Evolutionary conservation across 768 basidiomycete species (phyloP), one percentile per base, ranked within the genome.

Genomic region (Mycena vulgaris): DNA sequence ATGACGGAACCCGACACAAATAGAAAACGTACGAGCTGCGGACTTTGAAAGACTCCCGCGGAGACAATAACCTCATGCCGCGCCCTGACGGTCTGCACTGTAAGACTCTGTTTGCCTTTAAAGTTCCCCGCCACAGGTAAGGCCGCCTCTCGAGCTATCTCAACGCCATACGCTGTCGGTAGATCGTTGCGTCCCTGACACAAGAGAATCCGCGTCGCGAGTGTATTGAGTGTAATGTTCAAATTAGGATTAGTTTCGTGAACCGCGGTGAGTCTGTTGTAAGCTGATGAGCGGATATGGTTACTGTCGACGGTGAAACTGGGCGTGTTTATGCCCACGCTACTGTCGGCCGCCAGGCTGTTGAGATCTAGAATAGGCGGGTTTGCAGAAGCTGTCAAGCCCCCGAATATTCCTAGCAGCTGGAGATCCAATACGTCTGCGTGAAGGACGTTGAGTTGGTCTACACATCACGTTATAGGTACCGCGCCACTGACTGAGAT

Each of bases 281-380:
- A 68, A 14, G 68, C 66, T 14, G 70, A 72, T 16, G 70, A 72
- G 33, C 70, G 70, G 62, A 72, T 48, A 28, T 72, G 60, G 77
- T 78, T 53, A 64, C 53, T 27, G 73, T 79, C 76, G 78, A 69
- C 28, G 31, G 73, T 78, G 74, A 81, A 37, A 42, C 66, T 68
- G 11, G 70, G 66, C 2, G 76, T 77, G 28, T 77, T 74, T 23
- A 78, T 31, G 48, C 80, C 74, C 35, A 56, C 56, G 30, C 33
- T 53, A n/a, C 13, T n/a, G 30, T 58, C 49, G 13, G 67, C 28
- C 13, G 61, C 62, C 4, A 78, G 35, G 19, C 73, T 69, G 17
- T 75, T 71, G n/a, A 74, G 47, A 28, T 72, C 70, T 25, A 58
- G n/a, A 21, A 72, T 68, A 6, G 66, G 65, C 7, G 51, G 49